These are phyloP conservation scores for Mallotus repandus DNA, from an alignment of 441 rosid species.

Conservation along the genomic window DNA sequence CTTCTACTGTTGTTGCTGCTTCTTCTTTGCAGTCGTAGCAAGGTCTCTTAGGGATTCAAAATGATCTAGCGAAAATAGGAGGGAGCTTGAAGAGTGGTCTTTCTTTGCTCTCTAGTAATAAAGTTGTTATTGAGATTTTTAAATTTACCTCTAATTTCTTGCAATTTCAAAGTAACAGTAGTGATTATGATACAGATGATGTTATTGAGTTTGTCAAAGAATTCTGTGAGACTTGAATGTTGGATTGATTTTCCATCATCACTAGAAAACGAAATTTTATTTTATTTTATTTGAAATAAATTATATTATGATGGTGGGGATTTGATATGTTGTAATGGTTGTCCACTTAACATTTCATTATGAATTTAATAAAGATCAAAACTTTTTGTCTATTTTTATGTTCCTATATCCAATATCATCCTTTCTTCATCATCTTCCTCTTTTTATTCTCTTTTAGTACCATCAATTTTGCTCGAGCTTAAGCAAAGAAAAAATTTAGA, in stretches of 20 bases:
- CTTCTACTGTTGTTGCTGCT: no score
- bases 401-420: no score
- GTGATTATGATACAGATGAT: slow-evolving; percentile 32
- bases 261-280: slow-evolving; percentile 29
- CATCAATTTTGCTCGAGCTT: no score
- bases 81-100: slow-evolving; percentile 54
- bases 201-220: slow-evolving; percentile 50
- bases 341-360: no score
- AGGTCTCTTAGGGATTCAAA: slow-evolving; percentile 54
- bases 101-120: slow-evolving; percentile 37
- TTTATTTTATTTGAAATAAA: neutral
- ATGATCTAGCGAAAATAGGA: slow-evolving; percentile 65
- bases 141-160: slow-evolving; percentile 51
- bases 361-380: no score
- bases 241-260: slow-evolving; percentile 67
- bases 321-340: no score
- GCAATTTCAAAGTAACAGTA: slow-evolving; percentile 30
- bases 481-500: neutral
- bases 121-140: slow-evolving; percentile 40
- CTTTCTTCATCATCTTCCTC: no score
- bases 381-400: no score
- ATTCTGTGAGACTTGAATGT: slow-evolving; percentile 45
- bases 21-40: slow-evolving; percentile 17
- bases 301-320: neutral
- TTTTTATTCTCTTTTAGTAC: no score